Conservation (phyloP, 1,139 yeast species). For the Yamadazyma atlantica region DNA sequence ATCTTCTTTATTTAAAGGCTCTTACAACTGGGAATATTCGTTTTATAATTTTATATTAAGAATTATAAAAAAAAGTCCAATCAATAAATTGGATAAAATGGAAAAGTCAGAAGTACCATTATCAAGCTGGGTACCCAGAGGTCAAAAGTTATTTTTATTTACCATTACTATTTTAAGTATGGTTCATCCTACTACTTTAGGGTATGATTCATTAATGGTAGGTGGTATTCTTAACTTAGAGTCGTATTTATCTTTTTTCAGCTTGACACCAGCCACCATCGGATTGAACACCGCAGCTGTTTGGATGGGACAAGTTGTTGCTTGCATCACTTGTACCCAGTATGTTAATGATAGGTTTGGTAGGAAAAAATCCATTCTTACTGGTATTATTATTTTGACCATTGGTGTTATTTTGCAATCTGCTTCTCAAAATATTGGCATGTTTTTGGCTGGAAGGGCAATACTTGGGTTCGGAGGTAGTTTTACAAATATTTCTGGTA, state of each 20-base stretch:
- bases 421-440: conserved; percentile 17
- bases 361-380: not conserved
- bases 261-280: conserved; percentile 14
- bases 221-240: conserved; percentile 17
- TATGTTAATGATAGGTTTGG: conserved; percentile 9
- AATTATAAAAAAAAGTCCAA: no score
- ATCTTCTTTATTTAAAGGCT: no score
- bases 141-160: conserved; percentile 6
- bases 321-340: conserved; percentile 10
- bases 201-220: conserved; percentile 15
- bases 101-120: conserved; percentile 2
- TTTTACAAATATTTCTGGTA: conserved; percentile 12
- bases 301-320: conserved; percentile 16
- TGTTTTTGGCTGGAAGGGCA: conserved; percentile 19
- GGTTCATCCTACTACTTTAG: conserved; percentile 15
- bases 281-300: conserved; percentile 17
- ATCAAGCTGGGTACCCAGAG: conserved; percentile 10
- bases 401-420: conserved; percentile 18
- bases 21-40: no score
- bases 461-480: conserved; percentile 17
- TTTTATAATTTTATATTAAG: no score
- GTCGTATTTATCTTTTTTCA: conserved; percentile 13
- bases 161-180: conserved; percentile 10
- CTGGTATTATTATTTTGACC: conserved; percentile 7
- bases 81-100: not conserved